Evolutionary conservation across 2,329 filamentous ascomycete species (phyloP), one percentile per base, ranked within the genome.

Genomic region (Pseudodiploospora longispora): DNA sequence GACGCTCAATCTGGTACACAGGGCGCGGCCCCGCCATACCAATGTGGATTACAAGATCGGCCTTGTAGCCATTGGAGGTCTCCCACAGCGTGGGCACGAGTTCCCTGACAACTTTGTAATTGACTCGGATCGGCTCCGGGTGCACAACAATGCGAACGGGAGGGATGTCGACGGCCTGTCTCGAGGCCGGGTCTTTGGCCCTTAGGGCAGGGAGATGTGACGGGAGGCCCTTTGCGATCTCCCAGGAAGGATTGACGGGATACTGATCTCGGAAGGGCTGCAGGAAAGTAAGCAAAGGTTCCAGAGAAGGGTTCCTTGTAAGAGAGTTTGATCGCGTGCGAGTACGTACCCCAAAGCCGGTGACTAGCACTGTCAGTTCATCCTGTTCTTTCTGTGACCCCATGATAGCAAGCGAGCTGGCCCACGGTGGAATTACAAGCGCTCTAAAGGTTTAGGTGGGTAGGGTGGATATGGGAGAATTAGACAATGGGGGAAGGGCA

Each of bases 191-290:
- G 50, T 66, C 62, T 56, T 72, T 75, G 50, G 61, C 61, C 41
- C 67, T 64, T 10, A 70, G 60, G 1, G 72, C 65, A 3, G 80
- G 76, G 5, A 90, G 74, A 52, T 76, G 74, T 3, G 74, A 62
- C 4, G 87, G 82, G n/a, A 94, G 76, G 19, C 68, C 70, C 28
- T 71, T 73, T 40, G 84, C 80, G 58, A 95, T 90, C 58, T 90
- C 77, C 75, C 80, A 90, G 3, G 87, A 88, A 6, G 88, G 87
- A 59, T 95, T 95, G 47, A 82, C 68, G 29, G 81, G 78, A 57
- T 82, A 82, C 37, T 82, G 68, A n/a, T 67, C 71, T 54, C 83
- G 81, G 63, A 94, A 95, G 2, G 88, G 83, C 86, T 91, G 48
- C 42, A 33, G 35, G 27, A 31, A 28, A 32, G 47, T 58, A 47